These are phyloP conservation scores for Euphrasia confusa DNA, from an alignment of 257 asterid species.

Conservation along the genomic window DNA sequence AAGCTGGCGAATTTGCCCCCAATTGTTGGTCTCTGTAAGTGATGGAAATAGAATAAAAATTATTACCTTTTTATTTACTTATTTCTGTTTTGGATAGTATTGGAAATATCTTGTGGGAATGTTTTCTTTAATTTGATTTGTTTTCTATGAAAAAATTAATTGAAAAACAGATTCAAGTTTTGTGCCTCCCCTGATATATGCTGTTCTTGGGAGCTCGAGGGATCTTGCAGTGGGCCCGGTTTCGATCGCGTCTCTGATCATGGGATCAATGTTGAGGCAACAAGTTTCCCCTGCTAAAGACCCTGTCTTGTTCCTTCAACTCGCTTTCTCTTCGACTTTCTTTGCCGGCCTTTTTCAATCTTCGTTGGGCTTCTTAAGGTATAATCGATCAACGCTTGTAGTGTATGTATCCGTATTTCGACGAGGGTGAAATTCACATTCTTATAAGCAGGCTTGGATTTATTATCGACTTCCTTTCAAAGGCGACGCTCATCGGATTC, in stretches of 20 bases:
- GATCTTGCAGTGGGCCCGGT: conserved; percentile 93
- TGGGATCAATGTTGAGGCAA: conserved; percentile 81
- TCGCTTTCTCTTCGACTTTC: conserved; percentile 72
- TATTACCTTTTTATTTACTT: too few species aligned
- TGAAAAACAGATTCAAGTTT: conserved; percentile 65
- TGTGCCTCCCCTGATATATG: conserved; percentile 81
- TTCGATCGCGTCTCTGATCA: conserved; percentile 68
- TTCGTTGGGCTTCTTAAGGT: conserved; percentile 75
- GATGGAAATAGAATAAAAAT: too few species aligned
- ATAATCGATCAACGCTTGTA: too few species aligned
- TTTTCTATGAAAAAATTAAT: not conserved
- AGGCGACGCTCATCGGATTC: conserved; percentile 81
- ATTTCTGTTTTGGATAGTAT: too few species aligned
- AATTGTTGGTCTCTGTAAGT: conserved; percentile 83
- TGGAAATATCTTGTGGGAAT: too few species aligned
- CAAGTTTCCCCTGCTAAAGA: conserved; percentile 55
- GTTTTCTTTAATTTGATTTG: not conserved
- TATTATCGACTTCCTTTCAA: conserved; percentile 74
- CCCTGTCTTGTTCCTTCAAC: conserved; percentile 69
- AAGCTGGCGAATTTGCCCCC: conserved; percentile 87
- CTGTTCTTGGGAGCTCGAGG: conserved; percentile 85
- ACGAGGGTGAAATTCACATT: too few species aligned
- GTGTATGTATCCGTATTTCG: too few species aligned
- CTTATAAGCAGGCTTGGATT: conserved; percentile 60
- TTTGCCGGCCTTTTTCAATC: conserved; percentile 90